A percentile compares a stretch with the other conserved stretches of the same genome.
Evolutionary conservation across 2,329 filamentous ascomycete species (phyloP).

Genomic region (Ascochyta rabiei): DNA sequence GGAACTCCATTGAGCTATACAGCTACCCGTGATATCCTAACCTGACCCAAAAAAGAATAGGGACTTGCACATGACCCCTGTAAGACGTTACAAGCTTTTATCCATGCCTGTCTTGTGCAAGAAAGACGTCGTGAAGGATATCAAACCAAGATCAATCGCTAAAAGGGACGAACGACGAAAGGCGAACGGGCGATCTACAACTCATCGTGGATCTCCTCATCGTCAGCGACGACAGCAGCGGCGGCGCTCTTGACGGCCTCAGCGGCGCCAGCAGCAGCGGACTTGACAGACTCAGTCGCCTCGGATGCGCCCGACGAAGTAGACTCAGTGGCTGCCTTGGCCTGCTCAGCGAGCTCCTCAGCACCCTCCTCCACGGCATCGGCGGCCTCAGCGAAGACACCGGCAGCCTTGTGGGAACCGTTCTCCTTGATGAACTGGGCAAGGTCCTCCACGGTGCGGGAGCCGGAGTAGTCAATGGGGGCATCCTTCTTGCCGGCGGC

Average conservation of each 20-base stretch:
- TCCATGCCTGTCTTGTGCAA: conserved; percentile 24
- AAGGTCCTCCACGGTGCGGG: conserved; percentile 89
- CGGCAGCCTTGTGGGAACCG: conserved; percentile 83
- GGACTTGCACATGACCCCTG: conserved; percentile 23
- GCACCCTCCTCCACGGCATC: conserved; percentile 54
- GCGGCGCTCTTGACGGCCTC: conserved; percentile 46
- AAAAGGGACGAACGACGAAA: conserved; percentile 20
- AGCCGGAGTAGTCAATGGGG: conserved; percentile 85
- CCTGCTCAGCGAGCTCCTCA: conserved; percentile 49
- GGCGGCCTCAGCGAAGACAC: conserved; percentile 63
- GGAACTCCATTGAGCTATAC: conserved; percentile 38
- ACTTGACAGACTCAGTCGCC: conserved; percentile 34
- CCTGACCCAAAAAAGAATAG: conserved; percentile 15
- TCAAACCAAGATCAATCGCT: conserved; percentile 31
- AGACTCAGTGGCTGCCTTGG: conserved; percentile 45
- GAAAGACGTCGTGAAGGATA: conserved; percentile 22
- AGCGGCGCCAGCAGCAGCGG: conserved; percentile 46
- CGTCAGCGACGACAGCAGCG: conserved; percentile 47
- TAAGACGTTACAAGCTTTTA: conserved; percentile 34
- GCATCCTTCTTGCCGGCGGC: conserved; percentile 84
- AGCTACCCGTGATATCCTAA: conserved; percentile 29
- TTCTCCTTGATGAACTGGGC: conserved; percentile 93
- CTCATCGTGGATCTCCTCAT: conserved; percentile 67
- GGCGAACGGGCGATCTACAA: conserved; percentile 62
- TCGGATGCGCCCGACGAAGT: no score